Conservation (phyloP, 345 rosid species). For the Boechera stricta region DNA sequence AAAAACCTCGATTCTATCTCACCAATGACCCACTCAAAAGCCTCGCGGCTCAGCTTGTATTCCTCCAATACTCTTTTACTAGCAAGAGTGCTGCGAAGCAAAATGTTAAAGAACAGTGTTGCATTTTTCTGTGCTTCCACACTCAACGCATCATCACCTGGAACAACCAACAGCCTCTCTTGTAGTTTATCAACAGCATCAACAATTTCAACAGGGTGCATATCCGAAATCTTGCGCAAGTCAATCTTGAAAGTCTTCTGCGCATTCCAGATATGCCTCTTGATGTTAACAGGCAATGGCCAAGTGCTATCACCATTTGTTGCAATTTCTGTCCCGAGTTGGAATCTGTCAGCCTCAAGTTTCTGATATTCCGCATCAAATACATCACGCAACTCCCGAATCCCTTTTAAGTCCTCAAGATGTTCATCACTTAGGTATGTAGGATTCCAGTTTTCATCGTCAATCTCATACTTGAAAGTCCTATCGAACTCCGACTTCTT, state of each 20-base stretch:
- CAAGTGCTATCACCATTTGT: conserved; percentile 89
- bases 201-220: conserved; percentile 97
- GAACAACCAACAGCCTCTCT: conserved; percentile 94
- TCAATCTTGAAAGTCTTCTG: conserved; percentile 97
- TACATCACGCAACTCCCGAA: conserved; percentile 86
- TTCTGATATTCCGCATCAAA: conserved; percentile 91
- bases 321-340: conserved; percentile 94
- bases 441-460: conserved; percentile 89
- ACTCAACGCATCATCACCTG: conserved; percentile 86
- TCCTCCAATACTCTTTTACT: conserved; percentile 97
- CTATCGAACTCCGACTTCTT: conserved; percentile 74
- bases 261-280: conserved; percentile 95
- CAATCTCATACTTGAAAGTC: conserved; percentile 85
- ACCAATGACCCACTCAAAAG: conserved; percentile 98
- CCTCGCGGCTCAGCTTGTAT: conserved; percentile 92
- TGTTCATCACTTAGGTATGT: conserved; percentile 77
- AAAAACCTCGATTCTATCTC: conserved; percentile 93
- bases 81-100: conserved; percentile 96
- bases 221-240: conserved; percentile 71
- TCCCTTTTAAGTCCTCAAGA: conserved; percentile 87
- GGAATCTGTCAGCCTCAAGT: conserved; percentile 81
- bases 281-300: conserved; percentile 96
- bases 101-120: conserved; percentile 88
- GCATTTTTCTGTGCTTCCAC: conserved; percentile 99
- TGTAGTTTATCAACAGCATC: conserved; percentile 97